Base-by-base conservation (phyloP, 1,139 yeast genomes). In the Lodderomyces pseudojiufengensis region DNA sequence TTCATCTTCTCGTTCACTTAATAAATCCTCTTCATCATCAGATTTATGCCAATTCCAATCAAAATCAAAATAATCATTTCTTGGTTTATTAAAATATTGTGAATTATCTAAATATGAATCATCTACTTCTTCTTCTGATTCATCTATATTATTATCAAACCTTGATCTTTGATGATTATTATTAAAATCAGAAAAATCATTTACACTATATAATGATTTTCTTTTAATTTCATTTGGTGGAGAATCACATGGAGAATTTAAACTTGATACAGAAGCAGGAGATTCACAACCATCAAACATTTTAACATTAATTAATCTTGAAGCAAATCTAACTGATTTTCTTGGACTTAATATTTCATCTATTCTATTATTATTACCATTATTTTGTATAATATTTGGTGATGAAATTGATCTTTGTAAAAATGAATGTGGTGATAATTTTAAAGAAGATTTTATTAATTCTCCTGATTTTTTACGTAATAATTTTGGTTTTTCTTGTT, bases 231-330 rank as follows among this genome's bases (percentile, higher is more conserved):
- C 51, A 20, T 41, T 40, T 36, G 54, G 53, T 2, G 70, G 70
- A 3, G 71, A 63, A 28, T 57, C 59, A 27, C 54, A 37, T 1
- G 73, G 73, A 16, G 67, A 53, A 42, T 52, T 55, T 16, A 49
- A 45, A 10, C 62, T 55, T 9, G 69, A 61, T 2, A 69, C 71
- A 2, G 63, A 50, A 12, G 60, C 50, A 1, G 74, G 74, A 31
- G 66, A 56, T 32, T 65, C 72, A n/a, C 50, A 50, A 3, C 71
- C 73, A 42, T 67, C 64, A 48, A 69, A 69, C 57, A 57, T 59
- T 47, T 64, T 65, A 44, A 68, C 55, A 34, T 65, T 63, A 27
- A 61, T 60, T 36, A 65, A 53, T 26, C 64, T 46, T 20, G 61
- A 45, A 3, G 71, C 71, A 52, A 65, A 65, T 18, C 69, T 46